phyloP scores from a whole-genome alignment of 495 filamentous ascomycete genomes.

The Thermochaetoides thermophila region DNA sequence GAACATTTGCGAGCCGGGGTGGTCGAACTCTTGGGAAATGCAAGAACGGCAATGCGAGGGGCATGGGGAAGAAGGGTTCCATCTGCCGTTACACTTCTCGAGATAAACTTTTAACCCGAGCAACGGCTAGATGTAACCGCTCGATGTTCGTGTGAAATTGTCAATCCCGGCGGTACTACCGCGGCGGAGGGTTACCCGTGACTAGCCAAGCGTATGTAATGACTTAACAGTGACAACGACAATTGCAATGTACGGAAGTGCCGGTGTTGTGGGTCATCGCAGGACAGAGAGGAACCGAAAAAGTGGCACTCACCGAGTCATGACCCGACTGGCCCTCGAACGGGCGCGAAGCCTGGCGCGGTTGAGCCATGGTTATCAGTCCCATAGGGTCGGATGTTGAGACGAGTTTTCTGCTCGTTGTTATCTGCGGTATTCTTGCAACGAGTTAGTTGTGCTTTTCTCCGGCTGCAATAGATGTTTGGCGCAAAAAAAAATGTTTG shows the following conservation, averaged over 20 bases:
- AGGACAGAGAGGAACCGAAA: conserved; percentile 3
- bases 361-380: conserved; percentile 24
- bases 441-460: conserved; percentile 2
- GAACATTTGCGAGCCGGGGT: conserved; percentile 20
- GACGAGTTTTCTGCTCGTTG: neutral
- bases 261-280: conserved; percentile 3
- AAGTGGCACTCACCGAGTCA: conserved; percentile 22
- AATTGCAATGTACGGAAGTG: too few relatives aligned
- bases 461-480: too few relatives aligned
- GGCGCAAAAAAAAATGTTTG: too few relatives aligned
- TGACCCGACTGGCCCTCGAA: conserved; percentile 23
- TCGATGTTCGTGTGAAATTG: neutral
- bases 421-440: conserved; percentile 3
- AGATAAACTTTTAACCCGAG: conserved; percentile 6
- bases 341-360: conserved; percentile 25
- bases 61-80: conserved; percentile 3
- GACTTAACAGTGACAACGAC: too few relatives aligned
- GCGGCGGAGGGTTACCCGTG: neutral
- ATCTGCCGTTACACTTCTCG: neutral
- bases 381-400: conserved; percentile 18
- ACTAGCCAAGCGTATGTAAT: too few relatives aligned
- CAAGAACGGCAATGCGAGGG: neutral
- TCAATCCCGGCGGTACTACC: conserved; percentile 2
- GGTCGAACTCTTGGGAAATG: conserved; percentile 4
- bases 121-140: neutral